Evolutionary conservation across 2,329 filamentous ascomycete species (phyloP).

Genomic region (Neonectria sp.): DNA sequence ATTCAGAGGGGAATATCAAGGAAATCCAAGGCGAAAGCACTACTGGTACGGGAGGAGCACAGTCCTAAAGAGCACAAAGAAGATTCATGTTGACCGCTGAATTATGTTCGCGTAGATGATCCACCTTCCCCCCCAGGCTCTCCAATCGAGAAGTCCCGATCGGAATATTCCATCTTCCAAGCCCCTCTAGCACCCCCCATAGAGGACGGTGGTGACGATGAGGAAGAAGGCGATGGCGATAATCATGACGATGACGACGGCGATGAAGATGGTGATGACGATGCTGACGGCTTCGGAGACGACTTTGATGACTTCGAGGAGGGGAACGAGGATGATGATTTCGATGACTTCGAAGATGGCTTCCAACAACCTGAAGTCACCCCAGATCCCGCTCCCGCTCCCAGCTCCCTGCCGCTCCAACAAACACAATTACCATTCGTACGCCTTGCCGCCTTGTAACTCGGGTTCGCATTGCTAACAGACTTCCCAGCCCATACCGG

Average conservation of each 20-base stretch:
- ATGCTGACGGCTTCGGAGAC: constrained; percentile 68
- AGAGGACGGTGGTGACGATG: constrained; percentile 44
- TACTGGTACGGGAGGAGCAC: constrained; percentile 49
- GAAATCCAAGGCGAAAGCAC: constrained; percentile 45
- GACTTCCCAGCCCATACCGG: constrained; percentile 72
- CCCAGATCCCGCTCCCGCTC: constrained; percentile 39
- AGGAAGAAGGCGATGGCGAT: constrained; percentile 27
- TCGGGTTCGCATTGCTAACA: constrained; percentile 40
- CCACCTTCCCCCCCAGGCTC: constrained; percentile 48
- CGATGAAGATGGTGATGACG: constrained; percentile 49
- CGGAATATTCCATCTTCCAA: constrained; percentile 51
- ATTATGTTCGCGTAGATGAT: constrained; percentile 44
- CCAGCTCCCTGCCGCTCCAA: constrained; percentile 52
- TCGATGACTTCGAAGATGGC: constrained; percentile 81
- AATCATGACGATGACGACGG: constrained; percentile 42
- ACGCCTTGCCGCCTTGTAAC: constrained; percentile 42
- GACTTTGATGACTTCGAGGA: constrained; percentile 76
- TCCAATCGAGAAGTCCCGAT: constrained; percentile 43
- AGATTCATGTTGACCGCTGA: constrained; percentile 44
- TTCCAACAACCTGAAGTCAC: constrained; percentile 72
- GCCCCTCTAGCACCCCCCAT: constrained; percentile 32
- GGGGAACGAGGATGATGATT: constrained; percentile 68
- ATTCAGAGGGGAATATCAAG: constrained; percentile 60
- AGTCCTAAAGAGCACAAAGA: constrained; percentile 38
- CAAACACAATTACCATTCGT: constrained; percentile 63